Conservation (phyloP, 305 asterid species). For the Fraxinus platypoda region DNA sequence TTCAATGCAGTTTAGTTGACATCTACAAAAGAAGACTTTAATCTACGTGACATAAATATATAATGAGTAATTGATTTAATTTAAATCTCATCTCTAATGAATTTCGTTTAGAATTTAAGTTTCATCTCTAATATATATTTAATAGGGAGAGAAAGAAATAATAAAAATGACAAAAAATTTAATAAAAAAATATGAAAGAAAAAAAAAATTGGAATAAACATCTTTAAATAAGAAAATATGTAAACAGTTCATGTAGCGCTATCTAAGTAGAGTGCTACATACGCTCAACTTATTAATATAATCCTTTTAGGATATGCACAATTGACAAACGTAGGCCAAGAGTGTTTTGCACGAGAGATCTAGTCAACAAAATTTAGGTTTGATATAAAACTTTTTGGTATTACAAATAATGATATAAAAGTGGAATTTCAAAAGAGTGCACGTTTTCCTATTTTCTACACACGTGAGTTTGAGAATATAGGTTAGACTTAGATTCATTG, state of each 20-base stretch:
- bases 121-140: too few relatives aligned
- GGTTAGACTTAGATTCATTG: not conserved
- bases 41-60: too few relatives aligned
- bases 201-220: too few relatives aligned
- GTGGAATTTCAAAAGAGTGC: not conserved
- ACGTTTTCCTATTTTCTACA: not conserved
- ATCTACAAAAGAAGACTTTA: too few relatives aligned
- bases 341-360: not conserved
- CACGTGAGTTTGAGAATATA: not conserved
- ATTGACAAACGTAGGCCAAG: not conserved
- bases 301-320: not conserved
- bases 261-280: not conserved
- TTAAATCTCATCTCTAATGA: not conserved
- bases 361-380: not conserved
- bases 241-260: not conserved
- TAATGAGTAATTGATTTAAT: not conserved
- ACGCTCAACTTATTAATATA: not conserved
- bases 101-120: too few relatives aligned
- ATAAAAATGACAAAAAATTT: too few relatives aligned
- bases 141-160: too few relatives aligned
- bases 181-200: too few relatives aligned
- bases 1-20: not conserved
- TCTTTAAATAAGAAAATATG: too few relatives aligned
- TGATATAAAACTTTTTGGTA: not conserved
- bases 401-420: not conserved